Conservation (phyloP, 2,329 filamentous ascomycete genomes). For the Plenodomus lindquistii region DNA sequence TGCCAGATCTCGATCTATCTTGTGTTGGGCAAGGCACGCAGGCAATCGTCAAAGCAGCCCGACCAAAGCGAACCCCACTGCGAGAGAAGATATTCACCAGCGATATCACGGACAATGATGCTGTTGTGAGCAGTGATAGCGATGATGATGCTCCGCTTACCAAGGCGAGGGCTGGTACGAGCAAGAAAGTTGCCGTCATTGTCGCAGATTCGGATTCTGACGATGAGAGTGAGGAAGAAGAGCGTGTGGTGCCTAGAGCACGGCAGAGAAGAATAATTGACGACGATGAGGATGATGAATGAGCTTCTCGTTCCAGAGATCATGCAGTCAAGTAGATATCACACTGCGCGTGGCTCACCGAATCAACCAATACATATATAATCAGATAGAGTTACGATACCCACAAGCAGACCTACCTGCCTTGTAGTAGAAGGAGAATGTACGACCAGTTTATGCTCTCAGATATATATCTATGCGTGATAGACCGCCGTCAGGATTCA, state of each 20-base stretch:
- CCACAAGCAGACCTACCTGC: neutral
- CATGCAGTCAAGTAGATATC: neutral
- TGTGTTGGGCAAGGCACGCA: constrained; percentile 40
- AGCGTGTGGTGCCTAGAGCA: constrained; percentile 25
- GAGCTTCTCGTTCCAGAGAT: neutral
- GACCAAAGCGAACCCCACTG: constrained; percentile 21
- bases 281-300: constrained; percentile 40
- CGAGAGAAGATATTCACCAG: constrained; percentile 42
- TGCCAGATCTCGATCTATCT: constrained; percentile 31
- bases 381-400: neutral
- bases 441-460: neutral
- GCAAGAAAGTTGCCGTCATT: constrained; percentile 21
- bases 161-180: constrained; percentile 10
- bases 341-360: neutral
- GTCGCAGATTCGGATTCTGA: constrained; percentile 20
- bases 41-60: constrained; percentile 32
- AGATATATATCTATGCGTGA: neutral
- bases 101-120: constrained; percentile 39
- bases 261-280: constrained; percentile 34
- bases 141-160: constrained; percentile 28
- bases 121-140: constrained; percentile 40
- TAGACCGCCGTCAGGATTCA: neutral
- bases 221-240: constrained; percentile 25
- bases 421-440: neutral
- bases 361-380: neutral